phyloP scores from a whole-genome alignment of 2,329 filamentous ascomycete species.

The Aspergillus nomiae region DNA sequence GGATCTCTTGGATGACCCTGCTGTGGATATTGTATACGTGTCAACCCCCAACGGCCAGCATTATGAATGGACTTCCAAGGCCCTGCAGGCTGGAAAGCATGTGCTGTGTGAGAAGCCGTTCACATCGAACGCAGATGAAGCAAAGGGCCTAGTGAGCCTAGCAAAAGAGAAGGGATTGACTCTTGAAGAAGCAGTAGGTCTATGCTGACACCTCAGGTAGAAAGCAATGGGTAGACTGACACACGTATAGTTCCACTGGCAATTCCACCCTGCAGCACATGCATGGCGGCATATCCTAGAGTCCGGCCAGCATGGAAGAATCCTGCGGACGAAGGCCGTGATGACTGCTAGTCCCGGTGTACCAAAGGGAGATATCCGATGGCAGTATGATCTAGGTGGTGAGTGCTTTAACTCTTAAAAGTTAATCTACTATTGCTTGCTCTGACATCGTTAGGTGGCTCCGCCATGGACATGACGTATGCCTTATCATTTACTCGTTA shows the following conservation, averaged over 20 bases:
- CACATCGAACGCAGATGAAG: background rate
- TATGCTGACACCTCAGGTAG: background rate
- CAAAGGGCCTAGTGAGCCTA: background rate
- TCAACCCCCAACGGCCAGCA: background rate
- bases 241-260: background rate
- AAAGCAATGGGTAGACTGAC: background rate
- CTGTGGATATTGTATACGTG: background rate
- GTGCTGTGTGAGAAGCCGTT: background rate
- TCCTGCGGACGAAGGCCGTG: background rate
- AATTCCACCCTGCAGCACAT: background rate
- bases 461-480: constrained; percentile 44
- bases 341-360: background rate
- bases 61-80: background rate
- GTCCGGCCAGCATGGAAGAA: background rate
- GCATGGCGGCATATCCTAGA: background rate
- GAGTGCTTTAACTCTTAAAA: background rate
- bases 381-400: background rate
- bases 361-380: background rate
- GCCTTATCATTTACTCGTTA: constrained; percentile 37
- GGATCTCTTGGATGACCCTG: background rate
- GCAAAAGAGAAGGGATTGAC: background rate
- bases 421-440: background rate
- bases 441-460: constrained; percentile 5
- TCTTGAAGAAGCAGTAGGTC: background rate
- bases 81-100: background rate